Evolutionary conservation across 495 filamentous ascomycete species (phyloP).

Genomic region (Podospora didyma): DNA sequence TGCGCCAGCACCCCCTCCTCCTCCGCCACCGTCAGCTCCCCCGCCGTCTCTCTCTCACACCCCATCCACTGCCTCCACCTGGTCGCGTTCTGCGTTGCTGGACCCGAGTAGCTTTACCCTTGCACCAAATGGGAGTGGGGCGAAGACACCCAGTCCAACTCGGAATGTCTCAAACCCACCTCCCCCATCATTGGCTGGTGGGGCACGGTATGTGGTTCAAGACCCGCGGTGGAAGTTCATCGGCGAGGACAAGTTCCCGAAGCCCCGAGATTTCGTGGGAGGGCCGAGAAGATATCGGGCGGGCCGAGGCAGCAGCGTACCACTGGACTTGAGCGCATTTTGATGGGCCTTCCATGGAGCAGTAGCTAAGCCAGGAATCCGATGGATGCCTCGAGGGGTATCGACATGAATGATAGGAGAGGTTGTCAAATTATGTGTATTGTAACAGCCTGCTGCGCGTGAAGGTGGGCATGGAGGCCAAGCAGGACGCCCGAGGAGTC

Average conservation of each 20-base stretch:
- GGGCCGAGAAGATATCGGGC: conserved; percentile 76
- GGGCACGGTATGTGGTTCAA: conserved; percentile 57
- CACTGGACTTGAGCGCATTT: conserved; percentile 69
- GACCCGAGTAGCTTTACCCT: conserved; percentile 78
- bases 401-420: background rate
- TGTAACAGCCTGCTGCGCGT: no score
- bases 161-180: conserved; percentile 24
- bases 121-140: conserved; percentile 43
- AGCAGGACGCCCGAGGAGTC: no score
- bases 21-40: conserved; percentile 22
- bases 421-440: background rate
- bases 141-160: conserved; percentile 42
- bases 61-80: conserved; percentile 28
- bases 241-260: conserved; percentile 74
- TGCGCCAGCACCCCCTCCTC: conserved; percentile 32
- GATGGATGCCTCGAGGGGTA: background rate
- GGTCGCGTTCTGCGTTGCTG: conserved; percentile 48
- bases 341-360: background rate
- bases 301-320: conserved; percentile 89
- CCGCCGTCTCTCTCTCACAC: conserved; percentile 26
- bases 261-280: conserved; percentile 73
- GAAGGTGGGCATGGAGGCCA: no score
- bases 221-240: conserved; percentile 87
- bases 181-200: conserved; percentile 25
- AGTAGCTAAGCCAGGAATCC: background rate